phyloP scores from a whole-genome alignment of 208 protist species.

The Trypanosoma conorhini region DNA sequence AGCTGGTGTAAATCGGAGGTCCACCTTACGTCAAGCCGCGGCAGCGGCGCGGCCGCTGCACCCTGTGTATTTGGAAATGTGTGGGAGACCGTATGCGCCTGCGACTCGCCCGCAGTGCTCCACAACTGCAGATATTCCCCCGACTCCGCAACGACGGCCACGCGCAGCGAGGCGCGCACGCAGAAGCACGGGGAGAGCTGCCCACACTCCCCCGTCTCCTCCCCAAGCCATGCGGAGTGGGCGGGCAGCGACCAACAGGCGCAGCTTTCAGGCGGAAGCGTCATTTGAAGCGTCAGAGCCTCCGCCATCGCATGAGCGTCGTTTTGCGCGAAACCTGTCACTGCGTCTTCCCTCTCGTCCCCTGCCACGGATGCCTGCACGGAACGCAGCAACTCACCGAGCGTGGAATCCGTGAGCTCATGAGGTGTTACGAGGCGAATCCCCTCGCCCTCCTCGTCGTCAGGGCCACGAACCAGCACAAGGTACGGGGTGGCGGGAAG shows the following conservation, averaged over 20 bases:
- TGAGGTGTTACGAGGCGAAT: slow-evolving; percentile 22
- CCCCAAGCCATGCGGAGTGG: slow-evolving; percentile 10
- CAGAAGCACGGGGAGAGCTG: background rate
- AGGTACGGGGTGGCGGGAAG: slow-evolving; percentile 21
- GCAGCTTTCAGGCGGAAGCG: background rate
- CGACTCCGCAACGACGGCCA: slow-evolving; percentile 17
- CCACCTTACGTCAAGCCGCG: slow-evolving; percentile 15
- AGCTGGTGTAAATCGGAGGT: slow-evolving; percentile 1
- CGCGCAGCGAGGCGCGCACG: slow-evolving; percentile 4
- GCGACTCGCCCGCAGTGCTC: background rate
- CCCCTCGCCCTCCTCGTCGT: background rate
- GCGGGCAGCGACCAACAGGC: slow-evolving; percentile 4
- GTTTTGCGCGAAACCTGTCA: background rate
- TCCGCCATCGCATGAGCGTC: background rate
- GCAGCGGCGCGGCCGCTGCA: background rate
- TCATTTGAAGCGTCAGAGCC: slow-evolving; percentile 1
- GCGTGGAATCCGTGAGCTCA: background rate
- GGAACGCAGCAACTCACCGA: slow-evolving; percentile 11
- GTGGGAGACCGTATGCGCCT: background rate
- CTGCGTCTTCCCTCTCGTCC: background rate
- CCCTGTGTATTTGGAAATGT: background rate
- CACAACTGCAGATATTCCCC: slow-evolving; percentile 22
- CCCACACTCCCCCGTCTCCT: background rate
- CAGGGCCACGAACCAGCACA: background rate
- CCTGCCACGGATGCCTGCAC: background rate